A percentile compares a stretch with the other conserved stretches of the same genome.
Conservation (phyloP, 768 basidiomycete genomes). For the Suillus americanus region DNA sequence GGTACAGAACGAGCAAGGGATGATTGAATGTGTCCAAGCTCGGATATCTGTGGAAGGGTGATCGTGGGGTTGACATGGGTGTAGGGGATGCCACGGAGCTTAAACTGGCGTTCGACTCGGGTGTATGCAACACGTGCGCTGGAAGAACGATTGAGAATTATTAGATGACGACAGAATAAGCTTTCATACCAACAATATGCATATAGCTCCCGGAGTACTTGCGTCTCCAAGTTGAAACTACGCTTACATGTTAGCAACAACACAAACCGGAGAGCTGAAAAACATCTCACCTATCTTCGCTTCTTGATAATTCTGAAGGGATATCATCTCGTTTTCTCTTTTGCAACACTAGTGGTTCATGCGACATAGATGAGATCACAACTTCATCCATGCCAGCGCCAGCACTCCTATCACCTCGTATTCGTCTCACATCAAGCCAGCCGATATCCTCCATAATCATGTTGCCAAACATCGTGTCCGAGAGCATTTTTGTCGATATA, state of each 20-base stretch:
- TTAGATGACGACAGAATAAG: conserved; percentile 9
- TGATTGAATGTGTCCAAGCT: conserved; percentile 62
- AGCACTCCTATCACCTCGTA: conserved; percentile 46
- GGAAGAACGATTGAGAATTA: not conserved
- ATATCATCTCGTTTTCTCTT: conserved; percentile 30
- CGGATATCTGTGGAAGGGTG: conserved; percentile 39
- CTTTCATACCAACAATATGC: conserved; percentile 78
- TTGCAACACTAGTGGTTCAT: conserved; percentile 23
- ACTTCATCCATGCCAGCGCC: conserved; percentile 12
- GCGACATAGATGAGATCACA: conserved; percentile 14
- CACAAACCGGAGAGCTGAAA: conserved; percentile 2
- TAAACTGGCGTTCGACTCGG: conserved; percentile 86
- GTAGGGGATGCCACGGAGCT: conserved; percentile 76
- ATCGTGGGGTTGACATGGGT: conserved; percentile 66
- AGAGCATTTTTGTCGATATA: conserved; percentile 59
- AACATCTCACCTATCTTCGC: conserved; percentile 28
- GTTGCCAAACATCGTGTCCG: conserved; percentile 54
- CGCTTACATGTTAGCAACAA: conserved; percentile 4
- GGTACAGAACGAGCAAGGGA: conserved; percentile 78
- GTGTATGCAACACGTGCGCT: conserved; percentile 91
- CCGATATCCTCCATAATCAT: conserved; percentile 77
- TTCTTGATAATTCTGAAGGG: conserved; percentile 11
- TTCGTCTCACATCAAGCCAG: conserved; percentile 73
- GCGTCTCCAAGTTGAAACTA: conserved; percentile 69
- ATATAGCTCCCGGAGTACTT: conserved; percentile 74